Evolutionary conservation across 2,329 filamentous ascomycete species (phyloP), one percentile per base, ranked within the genome.

Genomic region (Colletotrichum musae): DNA sequence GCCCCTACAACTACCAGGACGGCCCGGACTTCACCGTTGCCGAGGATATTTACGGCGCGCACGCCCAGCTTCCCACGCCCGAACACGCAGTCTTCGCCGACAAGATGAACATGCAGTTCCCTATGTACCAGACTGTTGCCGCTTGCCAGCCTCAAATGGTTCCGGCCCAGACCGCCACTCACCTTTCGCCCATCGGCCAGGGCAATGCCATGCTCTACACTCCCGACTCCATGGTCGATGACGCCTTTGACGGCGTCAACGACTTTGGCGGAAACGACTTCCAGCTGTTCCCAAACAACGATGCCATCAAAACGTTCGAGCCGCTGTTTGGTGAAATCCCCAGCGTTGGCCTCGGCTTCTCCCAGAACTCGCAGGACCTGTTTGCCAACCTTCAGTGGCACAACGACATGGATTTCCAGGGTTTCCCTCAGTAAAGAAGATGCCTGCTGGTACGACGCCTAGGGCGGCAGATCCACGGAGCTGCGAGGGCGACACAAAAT

Each of bases 101-200:
- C 57, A 64, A 70, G 57, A 64, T 72, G 61, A 59, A 69, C 36
- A 59, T 67, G 53, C 53, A 36, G 18, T 71, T 70, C 58, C 58
- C 58, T 48, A 52, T 59, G 5, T 57, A 72, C 41, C 57, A 64
- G 5, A 73, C 75, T 5, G 74, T 79, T 6, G 80, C 84, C 15
- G 74, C 84, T 48, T 82, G 79, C 74, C 81, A 80, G 39, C 80
- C 80, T n/a, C 77, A 74, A 68, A 71, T 70, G 54, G 66, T 65
- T 76, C 73, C 72, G 73, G 73, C 68, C 72, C 72, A 75, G 67
- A 74, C 74, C 39, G 78, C 81, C 39, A 80, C 85, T 28, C 91
- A 93, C 70, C 87, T 94, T 70, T 94, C 92, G 4, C 91, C 92
- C 9, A 85, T 86, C 62, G 92, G 90, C 5, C 91, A 93, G 74